Percentiles rank a stretch among this genome's conserved stretches.
Evolutionary conservation across 225 moss, liverwort and hornwort genomes (phyloP).

Genomic region (Neckera pumila): DNA sequence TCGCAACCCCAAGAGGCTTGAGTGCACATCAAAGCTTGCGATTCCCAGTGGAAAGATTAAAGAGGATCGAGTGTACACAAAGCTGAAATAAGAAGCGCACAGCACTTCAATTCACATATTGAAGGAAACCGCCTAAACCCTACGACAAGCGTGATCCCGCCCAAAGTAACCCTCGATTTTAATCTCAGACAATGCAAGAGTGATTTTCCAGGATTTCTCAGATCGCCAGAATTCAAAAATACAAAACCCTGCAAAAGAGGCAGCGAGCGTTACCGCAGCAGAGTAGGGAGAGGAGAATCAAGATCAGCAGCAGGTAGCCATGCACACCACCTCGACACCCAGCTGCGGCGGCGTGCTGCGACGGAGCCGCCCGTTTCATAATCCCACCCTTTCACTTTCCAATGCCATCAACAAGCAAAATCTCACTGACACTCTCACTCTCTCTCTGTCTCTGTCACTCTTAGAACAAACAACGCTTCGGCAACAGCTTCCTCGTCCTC

Average conservation of each 20-base stretch:
- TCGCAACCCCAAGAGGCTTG: no score
- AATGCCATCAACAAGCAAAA: neutral
- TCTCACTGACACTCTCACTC: neutral
- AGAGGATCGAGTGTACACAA: neutral
- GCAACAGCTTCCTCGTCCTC: neutral
- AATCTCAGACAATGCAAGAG: neutral
- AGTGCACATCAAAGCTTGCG: neutral
- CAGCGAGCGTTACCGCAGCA: neutral
- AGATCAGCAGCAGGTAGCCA: constrained; percentile 6
- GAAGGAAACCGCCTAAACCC: neutral
- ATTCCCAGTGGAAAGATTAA: neutral
- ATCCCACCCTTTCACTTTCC: neutral
- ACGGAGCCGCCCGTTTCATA: constrained; percentile 38
- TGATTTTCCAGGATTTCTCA: neutral
- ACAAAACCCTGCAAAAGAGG: neutral
- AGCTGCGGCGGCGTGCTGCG: constrained; percentile 20
- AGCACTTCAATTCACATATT: neutral
- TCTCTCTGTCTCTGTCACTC: neutral
- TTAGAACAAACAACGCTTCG: neutral
- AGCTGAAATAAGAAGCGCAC: neutral
- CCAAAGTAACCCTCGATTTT: neutral
- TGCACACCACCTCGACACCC: constrained; percentile 7
- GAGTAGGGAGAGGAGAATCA: neutral
- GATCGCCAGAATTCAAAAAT: neutral
- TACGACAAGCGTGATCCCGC: neutral